Base-by-base conservation (phyloP, 208 protist genomes). In the Acanthamoeba triangularis region DNA sequence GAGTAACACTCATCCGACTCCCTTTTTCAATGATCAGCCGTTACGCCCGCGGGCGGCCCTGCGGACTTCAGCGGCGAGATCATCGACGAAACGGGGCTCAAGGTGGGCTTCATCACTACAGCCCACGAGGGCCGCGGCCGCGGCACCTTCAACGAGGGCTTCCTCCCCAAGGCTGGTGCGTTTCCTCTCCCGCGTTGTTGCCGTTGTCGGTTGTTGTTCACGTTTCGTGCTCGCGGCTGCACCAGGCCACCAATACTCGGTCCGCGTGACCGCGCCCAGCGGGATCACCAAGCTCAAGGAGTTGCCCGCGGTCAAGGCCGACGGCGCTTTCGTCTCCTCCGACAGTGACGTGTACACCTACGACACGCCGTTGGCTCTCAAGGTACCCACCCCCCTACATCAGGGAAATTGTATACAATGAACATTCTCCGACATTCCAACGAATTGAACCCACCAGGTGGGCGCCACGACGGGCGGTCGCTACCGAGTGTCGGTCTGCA, bases 51-150 rank as follows among this genome's bases (percentile, higher is more conserved):
- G 23, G 91, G 91, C 35, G 63, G 65, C 20, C 91, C 91, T 18
- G 91, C 59, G 37, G 91, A 94, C 84, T 94, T 94, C 20, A 67
- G 37, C 54, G 91, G 54, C 44, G 61, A 93, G 59, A 93, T 94
- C 59, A 54, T 94, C 25, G 91, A 94, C 41, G 84, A 94, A 16
- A 28, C 37, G 25, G 84, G 41, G 56, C 35, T 94, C 65, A 35
- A 80, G 59, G 37, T 41, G 59, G 91, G 47, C 37, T 72, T 85
- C 69, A 41, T 94, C 41, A 80, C 54, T 23, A 94, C 91, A 14
- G 44, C 41, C 33, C 91, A 94, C n/a, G 91, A 94, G 65, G 91
- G 91, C 37, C 92, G 91, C 1, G 91, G 91, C 11, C 54, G 63
- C 41, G 59, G 59, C 59, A 61, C 59, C 47, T 88, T 74, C 25